A percentile compares a stretch with the other conserved stretches of the same genome.
Evolutionary conservation across 2,329 filamentous ascomycete genomes (phyloP).

Genomic region (Blastomyces silverae): DNA sequence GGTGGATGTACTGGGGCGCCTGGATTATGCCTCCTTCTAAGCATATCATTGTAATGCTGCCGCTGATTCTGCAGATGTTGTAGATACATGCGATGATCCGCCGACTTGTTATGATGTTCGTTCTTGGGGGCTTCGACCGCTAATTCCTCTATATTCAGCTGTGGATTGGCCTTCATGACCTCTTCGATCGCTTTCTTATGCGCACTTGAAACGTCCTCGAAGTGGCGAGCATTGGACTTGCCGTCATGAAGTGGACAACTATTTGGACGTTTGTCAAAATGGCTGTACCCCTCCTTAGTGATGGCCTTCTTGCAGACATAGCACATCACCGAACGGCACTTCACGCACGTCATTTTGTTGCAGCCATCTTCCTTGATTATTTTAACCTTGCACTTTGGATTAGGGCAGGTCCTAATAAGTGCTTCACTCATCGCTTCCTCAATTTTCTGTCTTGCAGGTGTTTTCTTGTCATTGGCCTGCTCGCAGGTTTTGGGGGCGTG

Average conservation of each 20-base stretch:
- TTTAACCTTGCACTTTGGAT: constrained; percentile 55
- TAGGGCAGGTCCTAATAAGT: constrained; percentile 62
- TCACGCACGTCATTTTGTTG: constrained; percentile 72
- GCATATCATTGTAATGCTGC: not conserved
- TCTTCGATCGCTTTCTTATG: constrained; percentile 53
- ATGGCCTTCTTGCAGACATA: constrained; percentile 57
- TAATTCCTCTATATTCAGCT: constrained; percentile 53
- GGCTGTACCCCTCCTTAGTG: constrained; percentile 55
- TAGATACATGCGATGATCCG: not conserved
- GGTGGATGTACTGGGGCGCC: not conserved
- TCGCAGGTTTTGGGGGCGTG: constrained; percentile 68
- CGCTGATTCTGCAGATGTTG: constrained; percentile 5
- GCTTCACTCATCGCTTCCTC: constrained; percentile 82
- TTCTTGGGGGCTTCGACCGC: constrained; percentile 47
- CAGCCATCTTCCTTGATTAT: constrained; percentile 75
- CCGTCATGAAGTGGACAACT: constrained; percentile 62
- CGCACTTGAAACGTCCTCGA: constrained; percentile 57
- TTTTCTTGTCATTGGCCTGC: constrained; percentile 56
- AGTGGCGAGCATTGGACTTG: constrained; percentile 48
- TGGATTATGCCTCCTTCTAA: not conserved
- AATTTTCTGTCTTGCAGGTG: constrained; percentile 58
- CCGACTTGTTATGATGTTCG: not conserved
- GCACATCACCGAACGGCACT: constrained; percentile 49
- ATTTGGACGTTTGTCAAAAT: constrained; percentile 50
- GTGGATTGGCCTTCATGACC: constrained; percentile 54